Percentiles rank a stretch among this genome's conserved stretches.
phyloP scores from a whole-genome alignment of 805 yeast species.

The Cyberlindnera maclurae region DNA sequence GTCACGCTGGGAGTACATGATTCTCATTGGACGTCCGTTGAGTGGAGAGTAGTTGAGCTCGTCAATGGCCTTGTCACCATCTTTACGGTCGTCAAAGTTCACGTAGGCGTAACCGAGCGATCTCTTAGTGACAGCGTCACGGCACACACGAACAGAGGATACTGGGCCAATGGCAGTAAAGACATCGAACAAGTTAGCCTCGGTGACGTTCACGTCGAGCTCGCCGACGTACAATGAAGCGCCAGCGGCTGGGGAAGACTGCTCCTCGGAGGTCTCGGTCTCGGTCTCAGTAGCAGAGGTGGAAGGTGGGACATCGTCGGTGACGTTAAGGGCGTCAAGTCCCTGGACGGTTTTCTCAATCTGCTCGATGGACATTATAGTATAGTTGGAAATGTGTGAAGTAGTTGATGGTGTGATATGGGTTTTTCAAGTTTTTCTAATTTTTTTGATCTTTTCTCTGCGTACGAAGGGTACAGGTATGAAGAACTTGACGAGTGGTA shows the following conservation, averaged over 20 bases:
- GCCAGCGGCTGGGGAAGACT: slow-evolving; percentile 24
- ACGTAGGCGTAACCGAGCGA: slow-evolving; percentile 98
- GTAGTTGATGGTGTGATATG: slow-evolving; percentile 3
- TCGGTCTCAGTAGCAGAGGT: slow-evolving; percentile 1
- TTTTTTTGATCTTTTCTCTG: slow-evolving; percentile 19
- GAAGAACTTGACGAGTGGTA: neutral
- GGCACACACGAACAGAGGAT: slow-evolving; percentile 95
- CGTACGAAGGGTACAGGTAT: neutral
- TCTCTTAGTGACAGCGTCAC: slow-evolving; percentile 95
- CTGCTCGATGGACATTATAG: slow-evolving; percentile 33
- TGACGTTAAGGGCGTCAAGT: slow-evolving; percentile 41
- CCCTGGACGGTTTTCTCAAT: slow-evolving; percentile 38
- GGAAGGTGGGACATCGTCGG: slow-evolving; percentile 20
- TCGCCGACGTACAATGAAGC: slow-evolving; percentile 93
- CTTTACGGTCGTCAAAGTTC: slow-evolving; percentile 82
- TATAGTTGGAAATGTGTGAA: neutral
- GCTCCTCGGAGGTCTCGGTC: slow-evolving; percentile 4
- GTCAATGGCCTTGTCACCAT: slow-evolving; percentile 91
- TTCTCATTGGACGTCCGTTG: slow-evolving; percentile 96
- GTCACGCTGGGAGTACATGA: slow-evolving; percentile 99
- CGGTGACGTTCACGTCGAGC: slow-evolving; percentile 85
- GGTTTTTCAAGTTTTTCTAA: slow-evolving; percentile 14
- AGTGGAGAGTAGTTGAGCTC: slow-evolving; percentile 90
- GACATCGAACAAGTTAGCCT: slow-evolving; percentile 89
- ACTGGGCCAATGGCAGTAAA: slow-evolving; percentile 95